phyloP scores from a whole-genome alignment of 176 grass and related monocot species.

The Cenchrus americanus region DNA sequence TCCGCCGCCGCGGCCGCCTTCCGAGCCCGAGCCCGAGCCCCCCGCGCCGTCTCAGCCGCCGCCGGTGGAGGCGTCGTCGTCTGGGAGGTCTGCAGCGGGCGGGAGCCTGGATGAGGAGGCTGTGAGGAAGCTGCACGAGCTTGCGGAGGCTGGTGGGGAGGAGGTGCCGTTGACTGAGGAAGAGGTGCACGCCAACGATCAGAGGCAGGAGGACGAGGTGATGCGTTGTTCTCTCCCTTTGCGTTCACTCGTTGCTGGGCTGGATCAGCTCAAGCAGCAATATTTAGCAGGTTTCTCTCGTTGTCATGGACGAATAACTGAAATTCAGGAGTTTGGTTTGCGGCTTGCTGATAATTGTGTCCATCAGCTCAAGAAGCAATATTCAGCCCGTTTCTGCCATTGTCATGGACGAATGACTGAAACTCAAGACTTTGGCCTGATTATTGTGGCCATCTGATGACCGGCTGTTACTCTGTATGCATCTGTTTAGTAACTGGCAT shows the following conservation, averaged over 20 bases:
- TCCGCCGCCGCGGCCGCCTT: not conserved
- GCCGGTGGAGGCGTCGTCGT: conserved; percentile 40
- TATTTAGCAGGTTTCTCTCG: not conserved
- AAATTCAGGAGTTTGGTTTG: not conserved
- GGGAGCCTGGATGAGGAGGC: conserved; percentile 49
- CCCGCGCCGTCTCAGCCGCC: conserved; percentile 22
- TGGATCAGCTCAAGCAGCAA: not conserved
- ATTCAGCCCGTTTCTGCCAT: not conserved
- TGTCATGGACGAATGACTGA: not conserved
- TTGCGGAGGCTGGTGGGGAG: conserved; percentile 33
- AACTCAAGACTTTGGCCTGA: not conserved
- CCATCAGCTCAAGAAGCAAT: not conserved
- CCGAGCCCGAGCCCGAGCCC: not conserved
- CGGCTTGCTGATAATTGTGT: not conserved
- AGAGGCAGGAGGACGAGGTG: conserved; percentile 73
- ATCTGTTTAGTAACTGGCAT: not conserved
- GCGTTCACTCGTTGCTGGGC: not conserved
- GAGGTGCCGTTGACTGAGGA: conserved; percentile 57
- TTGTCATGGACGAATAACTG: conserved; percentile 8
- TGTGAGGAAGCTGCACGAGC: conserved; percentile 58
- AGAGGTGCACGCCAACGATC: conserved; percentile 49
- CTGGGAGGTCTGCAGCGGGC: conserved; percentile 28
- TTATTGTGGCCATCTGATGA: not conserved
- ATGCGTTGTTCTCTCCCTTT: not conserved
- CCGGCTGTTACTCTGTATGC: not conserved